Conservation (phyloP, 257 asterid genomes). For the Solanum etuberosum region DNA sequence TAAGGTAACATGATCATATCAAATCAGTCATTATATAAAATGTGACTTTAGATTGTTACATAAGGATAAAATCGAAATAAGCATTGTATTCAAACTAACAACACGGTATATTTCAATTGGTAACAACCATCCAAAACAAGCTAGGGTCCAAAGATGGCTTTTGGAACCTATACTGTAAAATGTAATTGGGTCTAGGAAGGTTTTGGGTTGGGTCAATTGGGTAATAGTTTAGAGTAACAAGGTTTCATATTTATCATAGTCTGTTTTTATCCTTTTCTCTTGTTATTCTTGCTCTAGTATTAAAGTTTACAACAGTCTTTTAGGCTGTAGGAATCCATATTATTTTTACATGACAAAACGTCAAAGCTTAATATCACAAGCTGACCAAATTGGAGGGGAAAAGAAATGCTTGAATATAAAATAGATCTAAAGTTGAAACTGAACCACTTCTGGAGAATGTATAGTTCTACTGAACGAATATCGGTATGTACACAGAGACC, state of each 20-base stretch:
- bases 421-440: neutral
- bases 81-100: too few species aligned
- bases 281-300: neutral
- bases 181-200: too few species aligned
- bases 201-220: too few species aligned
- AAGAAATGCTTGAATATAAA: neutral
- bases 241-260: too few species aligned
- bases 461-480: neutral
- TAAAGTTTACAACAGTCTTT: neutral
- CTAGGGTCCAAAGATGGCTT: too few species aligned
- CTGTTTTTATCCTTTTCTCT: neutral
- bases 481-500: neutral
- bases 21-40: too few species aligned
- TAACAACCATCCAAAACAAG: too few species aligned
- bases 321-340: neutral
- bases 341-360: neutral
- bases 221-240: too few species aligned
- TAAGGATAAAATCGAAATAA: too few species aligned
- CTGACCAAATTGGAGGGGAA: neutral
- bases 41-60: too few species aligned
- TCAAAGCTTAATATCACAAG: neutral
- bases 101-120: too few species aligned
- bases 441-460: neutral
- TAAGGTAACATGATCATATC: neutral
- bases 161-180: too few species aligned